Conservation (phyloP, 2,329 filamentous ascomycete species). For the Monosporascus sp. region DNA sequence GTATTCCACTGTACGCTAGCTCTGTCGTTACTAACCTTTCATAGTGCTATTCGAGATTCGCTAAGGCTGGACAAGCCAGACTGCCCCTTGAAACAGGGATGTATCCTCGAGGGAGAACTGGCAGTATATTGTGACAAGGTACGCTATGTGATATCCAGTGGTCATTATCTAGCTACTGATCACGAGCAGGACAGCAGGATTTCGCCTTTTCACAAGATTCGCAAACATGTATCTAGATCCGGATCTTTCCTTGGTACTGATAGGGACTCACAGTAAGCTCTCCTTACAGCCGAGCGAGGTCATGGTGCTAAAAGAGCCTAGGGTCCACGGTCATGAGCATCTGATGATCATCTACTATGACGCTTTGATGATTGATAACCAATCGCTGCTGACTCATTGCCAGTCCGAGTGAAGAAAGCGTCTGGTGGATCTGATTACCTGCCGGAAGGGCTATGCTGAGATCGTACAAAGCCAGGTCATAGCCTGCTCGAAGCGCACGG, state of each 20-base stretch:
- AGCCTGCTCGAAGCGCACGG: conserved; percentile 54
- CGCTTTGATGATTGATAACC: conserved; percentile 47
- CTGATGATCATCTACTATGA: conserved; percentile 61
- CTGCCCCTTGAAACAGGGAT: conserved; percentile 57
- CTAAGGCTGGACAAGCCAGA: conserved; percentile 54
- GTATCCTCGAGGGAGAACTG: conserved; percentile 80
- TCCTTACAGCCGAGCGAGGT: not conserved
- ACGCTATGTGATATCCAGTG: conserved; percentile 1
- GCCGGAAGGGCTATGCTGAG: conserved; percentile 56
- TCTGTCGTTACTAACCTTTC: not conserved
- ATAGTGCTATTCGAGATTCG: conserved; percentile 55
- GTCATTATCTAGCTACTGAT: conserved; percentile 11
- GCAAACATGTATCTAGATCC: conserved; percentile 71
- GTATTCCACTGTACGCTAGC: not conserved
- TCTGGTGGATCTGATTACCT: conserved; percentile 49
- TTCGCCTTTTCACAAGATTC: conserved; percentile 73
- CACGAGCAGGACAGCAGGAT: conserved; percentile 49
- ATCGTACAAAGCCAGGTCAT: conserved; percentile 63
- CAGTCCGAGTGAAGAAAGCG: conserved; percentile 57
- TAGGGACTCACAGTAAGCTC: conserved; percentile 60
- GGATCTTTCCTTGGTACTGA: conserved; percentile 64
- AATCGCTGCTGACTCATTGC: conserved; percentile 44
- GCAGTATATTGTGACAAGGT: conserved; percentile 68
- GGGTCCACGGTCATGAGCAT: conserved; percentile 45
- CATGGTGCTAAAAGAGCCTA: conserved; percentile 23